Evolutionary conservation across 148 eudicot genomes (phyloP), one percentile per base, ranked within the genome.

Genomic region (Vaccinium macrocarpon): DNA sequence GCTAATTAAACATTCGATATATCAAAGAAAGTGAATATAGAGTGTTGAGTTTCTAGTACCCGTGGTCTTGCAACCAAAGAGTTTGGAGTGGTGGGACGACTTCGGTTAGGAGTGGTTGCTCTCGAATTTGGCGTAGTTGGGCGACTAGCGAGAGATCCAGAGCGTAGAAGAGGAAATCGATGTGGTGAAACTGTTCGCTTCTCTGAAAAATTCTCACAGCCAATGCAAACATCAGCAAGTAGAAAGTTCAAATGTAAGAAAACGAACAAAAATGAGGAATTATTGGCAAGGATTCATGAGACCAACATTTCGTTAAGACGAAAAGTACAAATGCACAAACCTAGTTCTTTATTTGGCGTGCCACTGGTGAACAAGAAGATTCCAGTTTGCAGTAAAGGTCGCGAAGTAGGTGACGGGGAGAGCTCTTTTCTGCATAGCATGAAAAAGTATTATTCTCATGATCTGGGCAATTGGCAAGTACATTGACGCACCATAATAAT

Each of bases 171-270:
- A 62, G 97, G 93, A 84, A 94, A 93, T 57, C 93, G 92, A 78
- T 84, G 92, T 0, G 99, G 99, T 59, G 99, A 96, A 88, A 86
- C 91, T 68, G 98, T 82, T 89, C 97, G 89, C 81, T 88, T 93
- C 57, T 90, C 98, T 96, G 89, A 78, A 64, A 9, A 35, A 84
- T 81, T 55, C 76, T 50, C 0, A 83, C 53, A 12, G 16, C 29
- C 32, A 50, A 62, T 6, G 11, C 27, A 49, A 49, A 68, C 15
- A 86, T 82, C 6, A 84, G 59, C 12, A 52, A 10, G 29, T 42
- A 53, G 53, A 64, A 29, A 70, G 8, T n/a, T 35, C 21, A 3
- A 82, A 49, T 35, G 42, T 8, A 23, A 72, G 15, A 42, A 48
- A 35, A 14, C 56, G 13, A 15, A 64, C 46, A 12, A 81, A 57